Percentiles rank a stretch among this genome's conserved stretches.
Conservation (phyloP, 2,329 filamentous ascomycete genomes). For the Ilyonectria sp. region DNA sequence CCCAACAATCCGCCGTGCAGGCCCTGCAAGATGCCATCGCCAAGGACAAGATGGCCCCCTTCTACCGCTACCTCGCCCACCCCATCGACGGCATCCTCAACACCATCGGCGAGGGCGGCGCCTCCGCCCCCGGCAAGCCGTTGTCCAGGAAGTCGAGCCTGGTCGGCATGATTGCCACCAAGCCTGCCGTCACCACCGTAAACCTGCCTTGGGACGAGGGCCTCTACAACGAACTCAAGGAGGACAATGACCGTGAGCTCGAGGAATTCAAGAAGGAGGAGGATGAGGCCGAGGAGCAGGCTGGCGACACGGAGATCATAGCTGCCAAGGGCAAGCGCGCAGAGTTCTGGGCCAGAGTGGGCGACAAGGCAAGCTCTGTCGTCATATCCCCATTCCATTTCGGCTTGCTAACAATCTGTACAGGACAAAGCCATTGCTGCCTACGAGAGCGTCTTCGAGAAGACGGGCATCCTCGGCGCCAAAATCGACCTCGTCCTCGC, state of each 20-base stretch:
- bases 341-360: conserved; percentile 95
- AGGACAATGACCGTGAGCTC: conserved; percentile 84
- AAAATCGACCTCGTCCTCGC: conserved; percentile 98
- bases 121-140: conserved; percentile 68
- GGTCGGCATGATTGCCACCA: conserved; percentile 82
- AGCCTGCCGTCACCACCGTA: conserved; percentile 74
- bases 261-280: conserved; percentile 86
- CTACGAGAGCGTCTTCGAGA: conserved; percentile 95
- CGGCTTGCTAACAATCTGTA: conserved; percentile 35
- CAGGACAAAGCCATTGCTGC: conserved; percentile 95
- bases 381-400: not conserved
- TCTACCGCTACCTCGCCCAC: conserved; percentile 88
- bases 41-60: conserved; percentile 88
- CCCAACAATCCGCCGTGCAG: conserved; percentile 81
- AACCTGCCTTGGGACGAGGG: conserved; percentile 92
- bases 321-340: conserved; percentile 94
- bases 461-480: conserved; percentile 95
- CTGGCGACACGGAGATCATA: conserved; percentile 95
- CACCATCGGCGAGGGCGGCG: conserved; percentile 75
- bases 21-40: conserved; percentile 85
- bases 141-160: conserved; percentile 78
- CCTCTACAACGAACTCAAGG: conserved; percentile 83
- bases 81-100: conserved; percentile 88
- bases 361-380: conserved; percentile 82
- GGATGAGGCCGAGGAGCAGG: conserved; percentile 95